Base-by-base conservation (phyloP, 2,329 filamentous ascomycete species). In the Proliferodiscus dingleyae region DNA sequence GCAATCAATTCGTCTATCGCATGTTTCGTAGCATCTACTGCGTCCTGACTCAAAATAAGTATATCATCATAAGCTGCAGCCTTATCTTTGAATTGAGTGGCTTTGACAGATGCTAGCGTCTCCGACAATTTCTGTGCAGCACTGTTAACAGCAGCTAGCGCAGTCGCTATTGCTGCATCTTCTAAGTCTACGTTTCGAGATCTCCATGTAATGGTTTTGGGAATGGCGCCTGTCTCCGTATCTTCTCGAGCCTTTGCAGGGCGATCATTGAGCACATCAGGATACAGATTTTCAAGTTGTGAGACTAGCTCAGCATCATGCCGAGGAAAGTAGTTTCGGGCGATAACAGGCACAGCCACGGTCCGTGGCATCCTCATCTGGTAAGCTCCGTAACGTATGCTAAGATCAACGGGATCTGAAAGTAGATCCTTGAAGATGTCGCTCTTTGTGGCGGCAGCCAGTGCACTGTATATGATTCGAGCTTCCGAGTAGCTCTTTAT, bases 331-430 rank as follows among this genome's bases (percentile, higher is more conserved):
- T 83, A 83, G 54, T 85, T 83, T 56, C 83, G 82, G 2, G 88
- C 86, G 53, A 97, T 86, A 6, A 81, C 78, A 0, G 85, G 77
- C 39, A 95, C 83, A 2, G 90, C 83, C 43, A 89, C 79, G 2
- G 89, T 95, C 34, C 93, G 82, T 0, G 91, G 87, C 24, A 95
- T 79, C 64, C 91, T 86, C 63, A 89, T 77, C 66, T 95, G 89
- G 65, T 97, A 97, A 15, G 93, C 89, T 28, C 90, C 90, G 65
- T 94, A 97, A 52, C 91, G 84, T 59, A 98, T 87, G 51, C 89
- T 95, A 2, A 90, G 90, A 63, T 98, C 93, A 51, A 95, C 83
- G 4, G 87, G 94, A 58, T 87, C 83, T 38, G 85, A 81, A 46
- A 98, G 71, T 19, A 96, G 75, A 50, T 97, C 91, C 62, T 87